Evolutionary conservation across 495 filamentous ascomycete genomes (phyloP).

Genomic region (Trypethelium eluteriae): DNA sequence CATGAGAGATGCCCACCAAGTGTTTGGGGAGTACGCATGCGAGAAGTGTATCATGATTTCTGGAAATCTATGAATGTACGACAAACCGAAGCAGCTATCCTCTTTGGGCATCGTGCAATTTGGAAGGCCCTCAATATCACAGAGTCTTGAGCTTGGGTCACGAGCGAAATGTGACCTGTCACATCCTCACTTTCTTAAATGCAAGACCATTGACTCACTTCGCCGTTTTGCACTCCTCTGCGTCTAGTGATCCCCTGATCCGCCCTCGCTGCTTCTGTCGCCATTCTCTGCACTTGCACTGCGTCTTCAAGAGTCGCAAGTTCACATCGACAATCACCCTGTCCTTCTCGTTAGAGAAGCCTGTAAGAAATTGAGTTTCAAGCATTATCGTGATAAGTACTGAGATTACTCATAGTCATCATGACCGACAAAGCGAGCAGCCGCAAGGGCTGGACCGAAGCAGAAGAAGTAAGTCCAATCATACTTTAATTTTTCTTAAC

Average conservation of each 20-base stretch:
- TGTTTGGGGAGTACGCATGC: too few species aligned
- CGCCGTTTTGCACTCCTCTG: background rate
- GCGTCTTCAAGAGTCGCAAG: background rate
- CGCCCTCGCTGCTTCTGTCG: background rate
- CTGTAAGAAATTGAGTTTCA: background rate
- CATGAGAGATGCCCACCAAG: too few species aligned
- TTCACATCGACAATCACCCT: background rate
- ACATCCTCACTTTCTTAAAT: too few species aligned
- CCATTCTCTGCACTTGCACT: constrained; percentile 4
- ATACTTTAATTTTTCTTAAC: background rate
- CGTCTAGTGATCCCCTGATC: background rate
- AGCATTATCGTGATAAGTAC: background rate
- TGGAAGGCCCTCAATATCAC: too few species aligned
- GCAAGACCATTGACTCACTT: background rate
- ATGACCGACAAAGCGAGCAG: constrained; percentile 16
- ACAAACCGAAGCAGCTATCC: too few species aligned
- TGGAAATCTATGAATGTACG: too few species aligned
- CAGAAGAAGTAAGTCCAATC: constrained; percentile 34
- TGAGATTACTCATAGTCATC: background rate
- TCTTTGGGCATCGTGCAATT: too few species aligned
- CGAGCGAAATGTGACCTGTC: too few species aligned
- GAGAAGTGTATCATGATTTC: too few species aligned
- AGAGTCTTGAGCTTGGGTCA: too few species aligned
- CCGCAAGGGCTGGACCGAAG: constrained; percentile 29
- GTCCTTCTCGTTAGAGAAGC: background rate